Base-by-base conservation (phyloP, 805 yeast species). In the Debaryomyces hansenii region DNA sequence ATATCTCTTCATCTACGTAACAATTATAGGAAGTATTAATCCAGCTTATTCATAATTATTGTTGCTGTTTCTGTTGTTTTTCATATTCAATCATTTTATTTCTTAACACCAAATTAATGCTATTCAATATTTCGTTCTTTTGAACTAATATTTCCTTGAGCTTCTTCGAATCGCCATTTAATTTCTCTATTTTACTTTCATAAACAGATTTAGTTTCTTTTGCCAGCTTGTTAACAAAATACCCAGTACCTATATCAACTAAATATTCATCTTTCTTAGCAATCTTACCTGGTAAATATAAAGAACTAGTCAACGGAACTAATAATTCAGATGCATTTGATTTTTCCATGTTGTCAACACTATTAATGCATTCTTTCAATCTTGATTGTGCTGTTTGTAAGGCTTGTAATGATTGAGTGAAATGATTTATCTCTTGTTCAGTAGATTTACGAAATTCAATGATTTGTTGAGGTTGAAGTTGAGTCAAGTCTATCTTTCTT, bases 221-320 rank as follows among this genome's bases (percentile, higher is more conserved):
- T 0, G 81, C 79, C 41, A 66, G 66, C 66, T 94, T 94, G 61
- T 90, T 96, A 14, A 90, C 91, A 62, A 79, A 94, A 63, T 94
- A 94, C 2, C 98, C 98, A 0, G 99, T 94, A 31, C 99, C 99
- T 20, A 94, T 84, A 62, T 94, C 99, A 8, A 94, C 96, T 62
- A 94, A 73, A 57, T 85, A 94, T 48, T 78, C 82, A 49, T 84
- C 78, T 42, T 77, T 77, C 47, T 85, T 81, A 37, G 75, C 73
- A 42, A 88, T 77, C 44, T 73, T 79, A 2, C 98, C 99, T 4
- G 97, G 96, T 21, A 94, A 85, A 55, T 94, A 94, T 35, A 94
- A 70, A 0, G 97, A 89, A 15, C 90, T 77, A 0, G 98, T 89
- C 50, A 95, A 75, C 5, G 99, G 99, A 1, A 94, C 89, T 51